Conservation (phyloP, 805 yeast species). For the Monosporozyma unispora region DNA sequence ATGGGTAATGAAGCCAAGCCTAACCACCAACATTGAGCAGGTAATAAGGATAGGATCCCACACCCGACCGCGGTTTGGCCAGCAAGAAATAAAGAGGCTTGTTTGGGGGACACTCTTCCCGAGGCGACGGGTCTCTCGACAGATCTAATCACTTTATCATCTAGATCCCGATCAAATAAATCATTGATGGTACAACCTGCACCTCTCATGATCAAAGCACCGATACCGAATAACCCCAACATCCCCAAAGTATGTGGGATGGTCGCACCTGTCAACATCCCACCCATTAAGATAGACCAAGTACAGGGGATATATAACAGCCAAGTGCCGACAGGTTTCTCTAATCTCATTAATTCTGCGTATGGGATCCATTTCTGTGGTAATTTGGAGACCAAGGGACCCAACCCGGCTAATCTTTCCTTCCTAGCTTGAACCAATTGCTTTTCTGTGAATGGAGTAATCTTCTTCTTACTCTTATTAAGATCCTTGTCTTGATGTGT, state of each 20-base stretch:
- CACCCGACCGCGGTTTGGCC: conserved; percentile 71
- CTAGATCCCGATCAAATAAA: conserved; percentile 73
- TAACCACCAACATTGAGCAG: conserved; percentile 68
- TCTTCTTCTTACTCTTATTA: no score
- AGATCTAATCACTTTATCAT: conserved; percentile 79
- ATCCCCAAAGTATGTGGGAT: conserved; percentile 51
- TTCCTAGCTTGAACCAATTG: conserved; percentile 35
- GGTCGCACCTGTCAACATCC: conserved; percentile 63
- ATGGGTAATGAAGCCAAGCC: conserved; percentile 76
- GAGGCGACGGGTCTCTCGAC: conserved; percentile 89
- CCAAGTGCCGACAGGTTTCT: conserved; percentile 94
- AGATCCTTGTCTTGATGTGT: conserved; percentile 4
- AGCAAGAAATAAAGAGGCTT: conserved; percentile 62
- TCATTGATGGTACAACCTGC: conserved; percentile 98
- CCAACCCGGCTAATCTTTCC: conserved; percentile 41
- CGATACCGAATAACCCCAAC: conserved; percentile 65
- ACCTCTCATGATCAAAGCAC: conserved; percentile 89
- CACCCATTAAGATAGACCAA: conserved; percentile 92
- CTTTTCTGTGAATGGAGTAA: conserved; percentile 21
- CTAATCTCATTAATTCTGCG: conserved; percentile 84
- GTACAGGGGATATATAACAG: conserved; percentile 74
- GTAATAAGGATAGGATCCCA: conserved; percentile 61
- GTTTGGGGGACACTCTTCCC: conserved; percentile 60
- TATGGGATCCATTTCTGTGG: conserved; percentile 79
- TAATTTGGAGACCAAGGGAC: conserved; percentile 46